phyloP scores from a whole-genome alignment of 805 yeast species.

The Starmera pachycereana region DNA sequence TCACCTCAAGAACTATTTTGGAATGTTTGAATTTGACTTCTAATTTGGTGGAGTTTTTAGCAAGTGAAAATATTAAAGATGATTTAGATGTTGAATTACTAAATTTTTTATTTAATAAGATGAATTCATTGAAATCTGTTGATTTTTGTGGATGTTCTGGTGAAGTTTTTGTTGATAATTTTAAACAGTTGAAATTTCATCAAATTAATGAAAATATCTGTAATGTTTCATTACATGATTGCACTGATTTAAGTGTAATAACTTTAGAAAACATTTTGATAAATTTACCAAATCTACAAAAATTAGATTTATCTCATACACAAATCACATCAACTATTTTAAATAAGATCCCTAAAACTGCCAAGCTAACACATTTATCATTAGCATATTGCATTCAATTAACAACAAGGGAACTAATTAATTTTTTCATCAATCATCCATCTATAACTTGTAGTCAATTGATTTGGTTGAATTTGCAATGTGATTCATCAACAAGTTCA shows the following conservation, averaged over 20 bases:
- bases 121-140: conserved; percentile 50
- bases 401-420: conserved; percentile 61
- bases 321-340: conserved; percentile 59
- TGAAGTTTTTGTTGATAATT: conserved; percentile 46
- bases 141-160: conserved; percentile 89
- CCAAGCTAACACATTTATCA: conserved; percentile 66
- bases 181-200: conserved; percentile 27
- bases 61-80: conserved; percentile 76
- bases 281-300: conserved; percentile 41
- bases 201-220: conserved; percentile 8
- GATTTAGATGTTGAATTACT: conserved; percentile 61
- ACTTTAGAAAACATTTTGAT: conserved; percentile 49
- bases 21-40: conserved; percentile 54
- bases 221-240: conserved; percentile 71
- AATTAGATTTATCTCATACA: conserved; percentile 77
- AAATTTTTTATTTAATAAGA: conserved; percentile 39
- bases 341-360: conserved; percentile 39
- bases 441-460: conserved; percentile 38
- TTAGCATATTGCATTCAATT: conserved; percentile 54
- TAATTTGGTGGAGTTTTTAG: conserved; percentile 67
- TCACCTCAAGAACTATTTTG: conserved; percentile 62
- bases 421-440: conserved; percentile 64
- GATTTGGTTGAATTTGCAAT: conserved; percentile 58
- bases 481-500: conserved; percentile 51
- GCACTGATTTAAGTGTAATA: conserved; percentile 62